Base-by-base conservation (phyloP, 768 basidiomycete species). In the Mycena albidolilacea region DNA sequence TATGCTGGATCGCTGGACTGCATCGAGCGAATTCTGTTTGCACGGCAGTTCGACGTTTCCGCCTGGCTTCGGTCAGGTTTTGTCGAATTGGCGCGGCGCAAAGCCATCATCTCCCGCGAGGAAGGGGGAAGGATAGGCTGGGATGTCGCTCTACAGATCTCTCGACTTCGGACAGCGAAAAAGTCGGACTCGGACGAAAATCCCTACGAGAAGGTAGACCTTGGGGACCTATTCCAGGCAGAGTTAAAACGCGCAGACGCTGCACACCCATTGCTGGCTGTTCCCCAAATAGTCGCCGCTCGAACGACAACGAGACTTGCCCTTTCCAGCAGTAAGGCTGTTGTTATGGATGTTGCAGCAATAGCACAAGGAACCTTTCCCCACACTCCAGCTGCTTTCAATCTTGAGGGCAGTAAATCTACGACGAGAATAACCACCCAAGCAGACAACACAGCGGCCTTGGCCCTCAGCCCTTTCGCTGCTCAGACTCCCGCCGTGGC, bases 41-140 rank as follows among this genome's bases (percentile, higher is more conserved):
- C 57, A 39, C 43, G 58, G 35, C 23, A 66, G 43, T 63, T 57
- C 68, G 68, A 65, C 37, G 68, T 73, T 5, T 60, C 72, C 8
- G 37, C 64, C 9, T 70, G 72, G 68, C 30, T 70, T n/a, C 68
- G 62, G 21, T 60, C 63, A 21, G 72, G 72, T 1, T 69, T 69
- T 55, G 52, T 57, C 5, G 72, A 73, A 11, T 30, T 73, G 7
- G 68, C 64, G 10, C 55, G 44, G 9, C 68, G 72, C 35, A 43
- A 55, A 5, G 38, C 39, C 8, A 1, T 41, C 48, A 65, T 73
- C 14, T 37, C 67, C n/a, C 38, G 21, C 5, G 64, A 61, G 15
- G 72, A 73, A 15, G 68, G 68, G 7, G 15, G 3, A 11, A 52
- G 66, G 30, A 65, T 73, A 15, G 72, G 72, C 5, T 66, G 55